Percentiles rank a stretch among this genome's conserved stretches.
Evolutionary conservation across 805 yeast genomes (phyloP).

Genomic region (Lachancea thermotolerans): DNA sequence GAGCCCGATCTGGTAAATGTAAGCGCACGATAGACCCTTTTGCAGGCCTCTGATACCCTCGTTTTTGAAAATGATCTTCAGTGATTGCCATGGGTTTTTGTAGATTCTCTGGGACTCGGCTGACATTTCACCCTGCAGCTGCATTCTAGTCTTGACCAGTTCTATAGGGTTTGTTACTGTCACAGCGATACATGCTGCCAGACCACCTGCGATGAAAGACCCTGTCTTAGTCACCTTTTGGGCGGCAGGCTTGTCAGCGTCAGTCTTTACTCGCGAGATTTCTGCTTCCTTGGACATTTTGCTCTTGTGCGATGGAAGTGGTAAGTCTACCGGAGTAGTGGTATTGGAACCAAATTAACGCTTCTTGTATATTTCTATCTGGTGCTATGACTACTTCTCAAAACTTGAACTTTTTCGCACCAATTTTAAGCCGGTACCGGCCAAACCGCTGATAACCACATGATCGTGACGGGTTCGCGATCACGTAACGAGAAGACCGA

Average conservation of each 20-base stretch:
- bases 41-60: slow-evolving; percentile 89
- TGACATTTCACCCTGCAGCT: slow-evolving; percentile 86
- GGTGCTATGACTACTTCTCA: no score
- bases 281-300: slow-evolving; percentile 9
- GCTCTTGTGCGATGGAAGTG: neutral
- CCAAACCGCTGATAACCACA: neutral
- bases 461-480: neutral
- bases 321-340: neutral
- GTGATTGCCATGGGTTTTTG: slow-evolving; percentile 81
- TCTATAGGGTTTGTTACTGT: slow-evolving; percentile 96
- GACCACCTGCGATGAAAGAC: slow-evolving; percentile 83
- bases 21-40: slow-evolving; percentile 85
- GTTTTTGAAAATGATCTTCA: slow-evolving; percentile 58
- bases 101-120: slow-evolving; percentile 49
- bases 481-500: neutral
- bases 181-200: slow-evolving; percentile 97
- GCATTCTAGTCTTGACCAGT: slow-evolving; percentile 92
- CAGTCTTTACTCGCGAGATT: slow-evolving; percentile 2
- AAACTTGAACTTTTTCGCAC: no score
- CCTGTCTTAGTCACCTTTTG: slow-evolving; percentile 60
- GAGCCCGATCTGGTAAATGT: slow-evolving; percentile 80
- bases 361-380: neutral
- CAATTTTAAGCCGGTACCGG: neutral
- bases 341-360: neutral
- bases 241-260: slow-evolving; percentile 39